Base-by-base conservation (phyloP, 1,284 basidiomycete genomes). In the Mycocalia duriaeana region DNA sequence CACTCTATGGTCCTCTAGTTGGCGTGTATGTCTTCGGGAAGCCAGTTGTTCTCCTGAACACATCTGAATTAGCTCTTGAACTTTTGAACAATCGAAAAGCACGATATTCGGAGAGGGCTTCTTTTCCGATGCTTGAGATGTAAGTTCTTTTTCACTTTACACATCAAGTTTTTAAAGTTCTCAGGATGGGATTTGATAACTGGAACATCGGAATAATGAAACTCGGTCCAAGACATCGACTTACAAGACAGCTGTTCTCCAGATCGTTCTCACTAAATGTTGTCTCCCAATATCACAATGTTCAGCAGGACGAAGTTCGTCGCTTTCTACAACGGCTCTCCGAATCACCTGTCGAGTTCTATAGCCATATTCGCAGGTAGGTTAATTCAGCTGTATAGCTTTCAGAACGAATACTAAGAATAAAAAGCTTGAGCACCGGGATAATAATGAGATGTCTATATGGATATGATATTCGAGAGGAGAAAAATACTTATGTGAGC, bases 1-100 rank as follows among this genome's bases (percentile, higher is more conserved):
- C 11, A 8, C 39, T 22, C 34, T 50, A 50, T 38, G 46, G 49
- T 13, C 31, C 40, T 3, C 39, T 50, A 18, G 42, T 50, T 24
- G 42, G 40, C 28, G 9, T 35, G 18, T n/a, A 25, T 18, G 48
- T 44, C 9, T 14, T 42, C 4, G 23, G 23, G 13, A 22, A 42
- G 7, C 24, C 19, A 5, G 26, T 48, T 25, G 36, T 48, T n/a
- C 25, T 48, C 25, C 35, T 48, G 25, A 48, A 44, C 47, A 42
- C 40, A 5, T 25, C 40, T 24, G 40, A 42, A 25, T 25, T 42
- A 14, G 40, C 24, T 4, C 40, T 24, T 24, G 40, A 42, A 25
- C 19, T 42, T 14, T 25, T 42, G 1, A 25, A 11, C 23, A 42
- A 24, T 19, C 11, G 40, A 14, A 25, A 24, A 4, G 5, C 23